Evolutionary conservation across 2,329 filamentous ascomycete species (phyloP), one percentile per base, ranked within the genome.

Genomic region (Talaromyces amestolkiae): DNA sequence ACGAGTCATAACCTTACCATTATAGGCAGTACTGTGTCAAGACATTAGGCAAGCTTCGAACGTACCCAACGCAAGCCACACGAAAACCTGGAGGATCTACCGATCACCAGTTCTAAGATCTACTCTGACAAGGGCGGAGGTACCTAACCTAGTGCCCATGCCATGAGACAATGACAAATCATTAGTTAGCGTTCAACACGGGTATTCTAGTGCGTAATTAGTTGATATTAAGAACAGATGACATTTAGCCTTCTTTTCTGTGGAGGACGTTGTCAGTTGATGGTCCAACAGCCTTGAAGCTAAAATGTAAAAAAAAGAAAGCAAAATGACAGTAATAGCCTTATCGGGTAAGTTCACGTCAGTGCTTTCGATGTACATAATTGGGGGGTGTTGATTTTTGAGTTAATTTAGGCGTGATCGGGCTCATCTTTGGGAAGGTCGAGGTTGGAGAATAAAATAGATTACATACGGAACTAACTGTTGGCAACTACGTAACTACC

Each of bases 261-360:
- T 39, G 53, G 33, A 37, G n/a, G 24, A 4, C 15, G 53, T 15
- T 11, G 53, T 39, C 33, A 39, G n/a, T 56, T 56, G 33, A 56
- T n/a, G 22, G 33, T 33, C 33, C 11, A 15, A 24, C 53, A 56
- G 53, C 53, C 53, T 24, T 41, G 22, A 31, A 43, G 37, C 22
- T 58, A 31, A 19, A 13, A 11, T 17, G 56, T 17, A 24, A 13
- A 27, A 19, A 41, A 45, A 43, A 13, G 31, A 11, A n/a, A 27
- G 35, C 31, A 59, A 31, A 33, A 31, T 43, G 41, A 60, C 60
- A 66, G 64, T 49, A 63, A 39, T 63, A 31, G 53, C 60, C 64
- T 22, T 41, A 45, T 59, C n/a, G 45, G 59, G 59, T 35, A 58
- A 59, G 33, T 13, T 47, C 51, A 35, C 17, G 33, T 41, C 39